Percentiles rank a stretch among this genome's conserved stretches.
These are phyloP conservation scores for Hypoxylon intermedium DNA, from an alignment of 495 filamentous ascomycete species.

Conservation along the genomic window DNA sequence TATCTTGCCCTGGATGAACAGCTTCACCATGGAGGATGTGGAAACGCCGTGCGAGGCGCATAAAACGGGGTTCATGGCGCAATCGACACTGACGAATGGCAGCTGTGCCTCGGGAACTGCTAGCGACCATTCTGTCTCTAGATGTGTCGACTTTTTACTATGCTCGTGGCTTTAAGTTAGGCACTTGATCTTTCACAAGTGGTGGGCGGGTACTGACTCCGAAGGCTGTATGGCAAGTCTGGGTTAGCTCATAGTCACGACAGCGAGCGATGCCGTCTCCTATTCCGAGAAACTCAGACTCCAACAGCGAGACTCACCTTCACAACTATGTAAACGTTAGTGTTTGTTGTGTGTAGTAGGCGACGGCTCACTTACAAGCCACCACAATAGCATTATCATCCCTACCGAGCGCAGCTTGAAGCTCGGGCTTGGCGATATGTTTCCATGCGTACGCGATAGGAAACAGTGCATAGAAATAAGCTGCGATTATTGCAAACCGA, in stretches of 20 bases:
- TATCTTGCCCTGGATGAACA: conserved; percentile 27
- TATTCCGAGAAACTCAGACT: no score
- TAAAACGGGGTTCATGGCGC: conserved; percentile 17
- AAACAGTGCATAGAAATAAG: neutral
- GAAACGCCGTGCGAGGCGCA: conserved; percentile 42
- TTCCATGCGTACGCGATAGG: conserved; percentile 9
- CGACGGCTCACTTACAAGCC: conserved; percentile 17
- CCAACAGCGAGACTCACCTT: conserved; percentile 10
- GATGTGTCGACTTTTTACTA: conserved; percentile 15
- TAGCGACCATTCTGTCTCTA: conserved; percentile 20
- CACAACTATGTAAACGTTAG: conserved; percentile 14
- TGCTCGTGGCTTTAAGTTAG: neutral
- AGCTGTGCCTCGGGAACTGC: conserved; percentile 1
- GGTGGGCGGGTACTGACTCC: conserved; percentile 3
- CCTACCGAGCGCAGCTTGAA: conserved; percentile 5
- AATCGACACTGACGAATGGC: conserved; percentile 53
- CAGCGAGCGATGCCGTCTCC: no score
- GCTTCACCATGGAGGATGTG: conserved; percentile 40
- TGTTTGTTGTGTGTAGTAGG: neutral
- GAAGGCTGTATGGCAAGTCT: conserved; percentile 2
- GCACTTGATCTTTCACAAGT: neutral
- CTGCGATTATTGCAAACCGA: neutral
- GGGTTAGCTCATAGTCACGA: neutral
- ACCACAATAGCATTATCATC: conserved; percentile 4
- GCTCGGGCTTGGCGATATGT: conserved; percentile 10